phyloP scores from a whole-genome alignment of 2,329 filamentous ascomycete genomes.

The Ceratocystis huliohia region DNA sequence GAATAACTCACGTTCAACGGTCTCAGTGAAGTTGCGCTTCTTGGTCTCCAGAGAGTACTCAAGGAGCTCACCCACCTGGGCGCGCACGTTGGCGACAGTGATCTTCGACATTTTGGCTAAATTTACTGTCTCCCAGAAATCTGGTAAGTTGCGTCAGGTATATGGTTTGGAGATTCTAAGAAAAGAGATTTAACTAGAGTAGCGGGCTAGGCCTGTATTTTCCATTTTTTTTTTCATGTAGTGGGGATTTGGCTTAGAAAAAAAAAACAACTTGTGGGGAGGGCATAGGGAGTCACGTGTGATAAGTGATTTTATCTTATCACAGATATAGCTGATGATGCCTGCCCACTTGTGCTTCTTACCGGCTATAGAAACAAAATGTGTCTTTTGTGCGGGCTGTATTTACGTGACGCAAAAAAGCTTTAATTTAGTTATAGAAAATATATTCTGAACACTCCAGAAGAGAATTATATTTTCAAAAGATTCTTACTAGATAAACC shows the following conservation, averaged over 20 bases:
- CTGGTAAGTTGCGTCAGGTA: slow-evolving; percentile 21
- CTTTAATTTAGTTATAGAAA: not conserved
- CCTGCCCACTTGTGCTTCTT: not conserved
- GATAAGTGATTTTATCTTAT: not conserved
- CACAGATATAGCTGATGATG: not conserved
- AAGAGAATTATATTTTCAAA: not conserved
- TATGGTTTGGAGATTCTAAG: slow-evolving; percentile 11
- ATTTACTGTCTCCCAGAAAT: slow-evolving; percentile 60
- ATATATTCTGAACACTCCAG: not conserved
- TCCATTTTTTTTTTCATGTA: slow-evolving; percentile 3
- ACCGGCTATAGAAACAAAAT: not conserved
- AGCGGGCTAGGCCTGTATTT: not conserved
- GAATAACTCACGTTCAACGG: slow-evolving; percentile 50
- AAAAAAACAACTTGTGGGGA: slow-evolving; percentile 17
- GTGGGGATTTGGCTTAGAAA: not conserved
- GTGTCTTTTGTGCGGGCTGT: not conserved
- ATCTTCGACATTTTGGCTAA: slow-evolving; percentile 65
- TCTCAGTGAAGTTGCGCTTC: slow-evolving; percentile 95
- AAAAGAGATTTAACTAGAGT: slow-evolving; percentile 10
- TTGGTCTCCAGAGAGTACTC: slow-evolving; percentile 89
- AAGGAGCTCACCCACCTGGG: slow-evolving; percentile 84
- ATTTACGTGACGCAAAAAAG: not conserved
- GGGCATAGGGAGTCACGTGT: slow-evolving; percentile 21
- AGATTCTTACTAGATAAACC: not conserved
- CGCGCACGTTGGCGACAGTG: slow-evolving; percentile 88